phyloP scores from a whole-genome alignment of 2,329 filamentous ascomycete genomes.

The Fusarium illudens region DNA sequence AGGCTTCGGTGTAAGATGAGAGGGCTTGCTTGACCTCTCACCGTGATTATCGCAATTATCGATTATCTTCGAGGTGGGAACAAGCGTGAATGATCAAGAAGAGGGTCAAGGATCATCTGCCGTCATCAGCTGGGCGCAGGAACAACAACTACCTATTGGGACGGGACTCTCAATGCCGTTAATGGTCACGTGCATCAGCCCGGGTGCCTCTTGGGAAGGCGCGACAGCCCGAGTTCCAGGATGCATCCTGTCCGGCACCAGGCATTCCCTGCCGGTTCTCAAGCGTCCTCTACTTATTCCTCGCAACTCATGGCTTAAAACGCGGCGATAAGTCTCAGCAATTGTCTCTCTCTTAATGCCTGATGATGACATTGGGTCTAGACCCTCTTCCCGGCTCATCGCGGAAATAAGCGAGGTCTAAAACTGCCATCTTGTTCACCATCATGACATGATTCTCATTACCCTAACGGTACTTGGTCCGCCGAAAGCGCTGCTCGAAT shows the following conservation, averaged over 20 bases:
- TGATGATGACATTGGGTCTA: not conserved
- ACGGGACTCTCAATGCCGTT: not conserved
- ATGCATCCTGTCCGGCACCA: not conserved
- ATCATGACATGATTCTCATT: conserved; percentile 1
- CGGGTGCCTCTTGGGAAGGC: conserved; percentile 1
- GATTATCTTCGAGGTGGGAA: not conserved
- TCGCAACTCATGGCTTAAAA: not conserved
- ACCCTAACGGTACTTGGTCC: not conserved
- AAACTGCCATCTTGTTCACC: not conserved
- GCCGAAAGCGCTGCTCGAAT: not conserved
- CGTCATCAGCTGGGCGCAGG: not conserved
- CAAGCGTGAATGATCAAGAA: not conserved
- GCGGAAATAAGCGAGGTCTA: not conserved
- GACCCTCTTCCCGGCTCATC: not conserved
- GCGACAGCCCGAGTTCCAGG: conserved; percentile 9
- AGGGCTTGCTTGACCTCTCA: not conserved
- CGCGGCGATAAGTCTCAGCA: not conserved
- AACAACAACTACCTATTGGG: not conserved
- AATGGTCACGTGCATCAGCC: conserved; percentile 29
- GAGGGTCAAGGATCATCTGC: not conserved
- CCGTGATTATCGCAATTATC: not conserved
- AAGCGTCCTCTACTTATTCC: not conserved
- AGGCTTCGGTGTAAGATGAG: conserved; percentile 19
- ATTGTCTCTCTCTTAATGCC: not conserved
- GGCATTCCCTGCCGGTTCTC: conserved; percentile 2